Evolutionary conservation across 2,329 filamentous ascomycete genomes (phyloP), one percentile per base, ranked within the genome.

Genomic region (Xylariomycetidae sp.): DNA sequence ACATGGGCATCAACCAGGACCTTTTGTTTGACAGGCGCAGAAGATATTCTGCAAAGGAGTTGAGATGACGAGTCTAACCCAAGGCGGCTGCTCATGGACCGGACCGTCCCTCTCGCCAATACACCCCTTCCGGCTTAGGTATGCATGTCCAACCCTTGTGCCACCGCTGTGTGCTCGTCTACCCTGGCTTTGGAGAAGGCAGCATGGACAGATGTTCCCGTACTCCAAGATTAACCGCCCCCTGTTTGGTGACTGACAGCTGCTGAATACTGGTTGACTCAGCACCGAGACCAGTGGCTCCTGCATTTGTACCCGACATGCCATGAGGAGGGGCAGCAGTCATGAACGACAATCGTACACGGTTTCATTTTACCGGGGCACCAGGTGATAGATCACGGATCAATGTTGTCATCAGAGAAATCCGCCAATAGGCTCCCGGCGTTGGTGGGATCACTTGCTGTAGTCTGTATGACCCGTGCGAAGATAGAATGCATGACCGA

Each of bases 381-480:
- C 10, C 26, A 31, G 22, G 15, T 17, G 27, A 18, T 33, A 38
- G 34, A 14, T 32, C 20, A 34, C 41, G 40, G 40, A 39, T 41
- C 37, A 38, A 34, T 37, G 36, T 35, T 44, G 41, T 37, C 38
- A 50, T 40, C 48, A 41, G 36, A 37, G 40, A 46, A 34, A 43
- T 42, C 37, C 37, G 33, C 38, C 36, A 45, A 43, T 44, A n/a
- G 42, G 39, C 30, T 33, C 18, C 28, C 38, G 38, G 37, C 38
- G 38, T 41, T 44, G 40, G 40, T 38, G 40, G 41, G 35, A 38
- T 46, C 38, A 42, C 36, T 49, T 44, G 40, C 41, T 46, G 40
- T 46, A 49, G 41, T 36, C 43, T 51, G 51, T 46, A 48, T 45
- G 45, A 49, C 50, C 48, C 46, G 49, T 48, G 38, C 41, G 38